Base-by-base conservation (phyloP, 495 filamentous ascomycete genomes). In the Sporormia fimetaria region DNA sequence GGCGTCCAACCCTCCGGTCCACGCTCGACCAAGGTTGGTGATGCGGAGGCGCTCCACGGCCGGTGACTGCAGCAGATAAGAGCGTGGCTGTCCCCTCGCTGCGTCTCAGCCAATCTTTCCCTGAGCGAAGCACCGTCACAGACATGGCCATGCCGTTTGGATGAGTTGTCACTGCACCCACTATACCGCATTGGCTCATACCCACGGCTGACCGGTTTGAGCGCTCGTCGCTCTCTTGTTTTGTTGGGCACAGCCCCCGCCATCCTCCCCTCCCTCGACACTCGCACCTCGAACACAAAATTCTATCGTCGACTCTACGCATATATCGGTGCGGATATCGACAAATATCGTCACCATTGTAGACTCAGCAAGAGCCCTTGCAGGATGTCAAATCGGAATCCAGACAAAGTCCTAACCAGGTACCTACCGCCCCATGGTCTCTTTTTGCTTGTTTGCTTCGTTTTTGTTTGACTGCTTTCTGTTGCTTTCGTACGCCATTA, bases 341-440 rank as follows among this genome's bases (percentile, higher is more conserved):
- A 10, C 34, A 31, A 10, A 23, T 16, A n/a, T 40, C 29, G 23
- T 36, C 18, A 18, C 37, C 37, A n/a, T 25, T 38, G 35, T 51
- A 51, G 36, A 27, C 28, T 29, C 33, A 38, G 43, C 31, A 34
- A 42, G 47, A 43, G 34, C 37, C 42, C 42, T 49, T 44, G 51
- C 51, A 55, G 47, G 47, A 55, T 55, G 51, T 42, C 42, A 50
- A 44, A 47, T 55, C 51, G 42, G 42, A 55, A 42, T 43, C 51
- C 45, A 44, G 33, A 44, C 41, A 31, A 35, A 55, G 42, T 43
- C 51, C 33, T 45, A 30, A 51, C 41, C 42, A 55, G 51, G 51
- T 55, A 55, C 42, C 51, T 55, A 55, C 42, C 50, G 43, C 47
- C 47, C 51, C 37, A 36, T 32, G 51, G 51, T 54, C 30, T 41